A percentile compares a stretch with the other conserved stretches of the same genome.
Conservation (phyloP, 805 yeast genomes). For the Myxozyma neglecta region DNA sequence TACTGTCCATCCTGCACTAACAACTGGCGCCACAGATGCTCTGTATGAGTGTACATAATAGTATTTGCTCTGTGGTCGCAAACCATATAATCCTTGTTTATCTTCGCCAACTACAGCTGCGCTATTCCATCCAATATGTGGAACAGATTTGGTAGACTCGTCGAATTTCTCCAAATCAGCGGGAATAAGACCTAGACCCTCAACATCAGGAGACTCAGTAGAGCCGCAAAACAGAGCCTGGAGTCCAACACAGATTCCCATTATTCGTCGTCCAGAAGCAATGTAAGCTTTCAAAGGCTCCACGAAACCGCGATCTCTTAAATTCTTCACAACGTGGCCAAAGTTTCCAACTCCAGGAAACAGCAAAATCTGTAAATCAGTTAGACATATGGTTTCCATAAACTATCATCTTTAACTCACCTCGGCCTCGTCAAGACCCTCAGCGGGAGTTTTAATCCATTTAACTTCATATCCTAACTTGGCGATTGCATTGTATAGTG, state of each 20-base stretch:
- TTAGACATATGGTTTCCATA: background rate
- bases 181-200: conserved; percentile 62
- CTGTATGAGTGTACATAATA: conserved; percentile 97
- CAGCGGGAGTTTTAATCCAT: conserved; percentile 59
- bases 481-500: conserved; percentile 82
- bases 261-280: conserved; percentile 73
- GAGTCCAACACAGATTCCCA: conserved; percentile 98
- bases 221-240: conserved; percentile 79
- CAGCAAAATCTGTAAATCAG: conserved; percentile 49
- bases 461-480: conserved; percentile 68
- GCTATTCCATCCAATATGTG: conserved; percentile 95
- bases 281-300: conserved; percentile 68
- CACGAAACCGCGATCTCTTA: conserved; percentile 60
- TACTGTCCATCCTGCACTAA: conserved; percentile 63
- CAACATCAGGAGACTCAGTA: conserved; percentile 64
- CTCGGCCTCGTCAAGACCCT: conserved; percentile 49
- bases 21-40: conserved; percentile 49
- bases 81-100: conserved; percentile 51
- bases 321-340: conserved; percentile 84
- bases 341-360: conserved; percentile 98
- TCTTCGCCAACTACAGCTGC: conserved; percentile 37
- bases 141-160: conserved; percentile 71
- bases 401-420: conserved; percentile 9
- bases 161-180: conserved; percentile 62
- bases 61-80: conserved; percentile 68